Evolutionary conservation across 306 rosid species (phyloP).

Genomic region (Quercus berberidifolia): DNA sequence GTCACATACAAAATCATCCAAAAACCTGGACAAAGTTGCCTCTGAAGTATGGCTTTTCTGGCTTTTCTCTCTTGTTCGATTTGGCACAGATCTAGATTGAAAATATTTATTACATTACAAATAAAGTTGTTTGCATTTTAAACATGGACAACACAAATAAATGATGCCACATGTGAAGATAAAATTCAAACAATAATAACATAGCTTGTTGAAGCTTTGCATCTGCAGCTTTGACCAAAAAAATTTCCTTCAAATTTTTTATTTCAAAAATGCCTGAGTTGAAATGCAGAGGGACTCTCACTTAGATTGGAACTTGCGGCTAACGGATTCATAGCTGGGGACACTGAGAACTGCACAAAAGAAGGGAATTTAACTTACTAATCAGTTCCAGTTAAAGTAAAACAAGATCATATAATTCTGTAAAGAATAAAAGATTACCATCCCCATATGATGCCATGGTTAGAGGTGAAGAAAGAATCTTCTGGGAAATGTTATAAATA

Average conservation of each 20-base stretch:
- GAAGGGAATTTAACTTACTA: neutral
- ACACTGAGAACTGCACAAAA: constrained; percentile 64
- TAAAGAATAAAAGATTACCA: constrained; percentile 41
- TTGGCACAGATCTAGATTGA: neutral
- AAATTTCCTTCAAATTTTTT: neutral
- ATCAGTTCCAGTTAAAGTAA: neutral
- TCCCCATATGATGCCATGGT: constrained; percentile 94
- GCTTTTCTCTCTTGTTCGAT: neutral
- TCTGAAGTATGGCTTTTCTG: neutral
- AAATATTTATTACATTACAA: neutral
- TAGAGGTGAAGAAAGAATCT: constrained; percentile 85
- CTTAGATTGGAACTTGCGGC: constrained; percentile 60
- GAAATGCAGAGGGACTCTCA: constrained; percentile 33
- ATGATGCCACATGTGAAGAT: neutral
- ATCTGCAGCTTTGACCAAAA: neutral
- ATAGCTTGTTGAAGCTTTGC: neutral
- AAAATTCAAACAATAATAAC: neutral
- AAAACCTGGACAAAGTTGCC: neutral
- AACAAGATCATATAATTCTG: neutral
- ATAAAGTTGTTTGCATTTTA: neutral
- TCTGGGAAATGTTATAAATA: constrained; percentile 52
- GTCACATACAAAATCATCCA: too few relatives aligned
- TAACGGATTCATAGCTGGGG: constrained; percentile 77
- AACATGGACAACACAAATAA: neutral
- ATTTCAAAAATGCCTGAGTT: constrained; percentile 4